A percentile compares a stretch with the other conserved stretches of the same genome.
These are phyloP conservation scores for Ballota nigra DNA, from an alignment of 257 asterid genomes.

Conservation along the genomic window DNA sequence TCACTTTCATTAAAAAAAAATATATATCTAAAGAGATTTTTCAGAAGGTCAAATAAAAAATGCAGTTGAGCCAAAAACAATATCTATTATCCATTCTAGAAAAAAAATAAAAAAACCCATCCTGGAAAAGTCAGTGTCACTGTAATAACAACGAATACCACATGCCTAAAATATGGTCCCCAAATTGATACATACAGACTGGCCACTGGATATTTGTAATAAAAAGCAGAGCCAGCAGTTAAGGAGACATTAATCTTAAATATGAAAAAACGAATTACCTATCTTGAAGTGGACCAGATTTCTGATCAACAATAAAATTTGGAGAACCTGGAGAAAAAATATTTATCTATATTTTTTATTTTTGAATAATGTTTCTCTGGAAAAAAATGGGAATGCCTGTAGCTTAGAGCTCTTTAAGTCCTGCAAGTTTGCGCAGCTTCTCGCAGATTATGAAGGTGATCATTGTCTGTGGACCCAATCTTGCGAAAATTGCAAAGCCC, in stretches of 20 bases:
- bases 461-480: constrained; percentile 93
- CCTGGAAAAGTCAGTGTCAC: constrained; percentile 21
- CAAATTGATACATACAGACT: constrained; percentile 10
- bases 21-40: neutral
- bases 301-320: neutral
- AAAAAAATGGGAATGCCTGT: neutral
- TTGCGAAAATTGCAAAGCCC: constrained; percentile 80
- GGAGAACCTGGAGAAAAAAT: neutral
- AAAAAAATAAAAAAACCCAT: neutral
- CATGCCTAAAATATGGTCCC: constrained; percentile 25
- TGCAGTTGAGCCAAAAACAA: neutral
- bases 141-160: constrained; percentile 16
- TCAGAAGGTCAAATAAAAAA: neutral
- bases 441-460: constrained; percentile 86
- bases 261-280: neutral
- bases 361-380: neutral
- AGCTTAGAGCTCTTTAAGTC: constrained; percentile 68
- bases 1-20: neutral
- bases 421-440: constrained; percentile 78
- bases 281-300: neutral
- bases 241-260: constrained; percentile 25
- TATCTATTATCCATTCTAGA: neutral
- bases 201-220: constrained; percentile 6
- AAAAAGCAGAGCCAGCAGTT: constrained; percentile 20
- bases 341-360: neutral